A percentile compares a stretch with the other conserved stretches of the same genome.
These are phyloP conservation scores for Tilletia setariae DNA, from an alignment of 1,284 basidiomycete genomes.

Conservation along the genomic window DNA sequence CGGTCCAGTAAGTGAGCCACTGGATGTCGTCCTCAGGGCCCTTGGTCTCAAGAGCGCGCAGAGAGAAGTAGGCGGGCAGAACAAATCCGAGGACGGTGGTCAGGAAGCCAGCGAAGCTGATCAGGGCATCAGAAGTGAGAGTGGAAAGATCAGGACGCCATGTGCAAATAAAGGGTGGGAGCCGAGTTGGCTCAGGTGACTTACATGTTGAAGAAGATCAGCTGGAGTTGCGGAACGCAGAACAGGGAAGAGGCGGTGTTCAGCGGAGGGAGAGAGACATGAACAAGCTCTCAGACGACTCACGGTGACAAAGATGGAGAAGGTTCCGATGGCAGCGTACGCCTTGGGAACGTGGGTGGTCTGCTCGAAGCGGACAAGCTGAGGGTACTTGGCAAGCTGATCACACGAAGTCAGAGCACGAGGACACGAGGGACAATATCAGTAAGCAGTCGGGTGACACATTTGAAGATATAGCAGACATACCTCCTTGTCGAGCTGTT, in stretches of 20 bases:
- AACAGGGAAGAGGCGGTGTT: not conserved
- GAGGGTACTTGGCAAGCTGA: constrained; percentile 83
- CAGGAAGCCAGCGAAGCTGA: constrained; percentile 52
- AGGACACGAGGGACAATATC: constrained; percentile 13
- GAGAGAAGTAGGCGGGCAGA: constrained; percentile 54
- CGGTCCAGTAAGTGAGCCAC: constrained; percentile 55
- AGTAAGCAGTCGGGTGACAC: constrained; percentile 1
- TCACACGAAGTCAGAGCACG: not conserved
- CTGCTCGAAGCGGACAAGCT: constrained; percentile 67
- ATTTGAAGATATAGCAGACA: constrained; percentile 36
- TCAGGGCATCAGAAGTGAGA: not conserved
- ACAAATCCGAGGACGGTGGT: constrained; percentile 53
- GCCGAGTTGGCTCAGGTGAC: constrained; percentile 16
- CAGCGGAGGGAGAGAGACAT: not conserved
- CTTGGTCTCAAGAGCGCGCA: constrained; percentile 51
- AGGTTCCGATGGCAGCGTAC: constrained; percentile 75
- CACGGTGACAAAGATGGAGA: constrained; percentile 60
- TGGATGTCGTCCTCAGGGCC: constrained; percentile 54
- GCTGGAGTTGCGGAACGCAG: constrained; percentile 44
- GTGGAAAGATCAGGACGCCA: constrained; percentile 32
- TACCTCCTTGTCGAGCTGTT: constrained; percentile 91
- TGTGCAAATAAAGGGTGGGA: constrained; percentile 57
- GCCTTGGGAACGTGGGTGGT: constrained; percentile 90
- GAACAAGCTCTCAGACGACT: constrained; percentile 15
- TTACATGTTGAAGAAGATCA: constrained; percentile 56